Base-by-base conservation (phyloP, 495 filamentous ascomycete genomes). In the Penicillium crystallinum region DNA sequence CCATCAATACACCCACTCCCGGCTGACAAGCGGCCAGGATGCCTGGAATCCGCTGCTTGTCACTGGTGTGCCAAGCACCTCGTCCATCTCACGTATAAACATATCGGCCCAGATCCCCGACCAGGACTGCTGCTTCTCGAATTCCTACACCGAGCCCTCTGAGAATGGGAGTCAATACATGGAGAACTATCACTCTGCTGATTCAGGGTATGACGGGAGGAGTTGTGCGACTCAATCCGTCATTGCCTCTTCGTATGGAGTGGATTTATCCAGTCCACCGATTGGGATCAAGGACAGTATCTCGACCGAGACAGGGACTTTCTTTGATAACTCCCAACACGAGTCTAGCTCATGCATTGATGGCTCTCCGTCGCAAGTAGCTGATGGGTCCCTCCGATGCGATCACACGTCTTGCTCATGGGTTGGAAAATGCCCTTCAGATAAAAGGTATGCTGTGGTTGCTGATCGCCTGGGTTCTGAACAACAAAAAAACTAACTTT, bases 201-300 rank as follows among this genome's bases (percentile, higher is more conserved):
- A 89, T 58, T 88, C 86, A 6, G 85, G 80, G 12, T 88, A 88
- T 61, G 80, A 73, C 9, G 85, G 78, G 47, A 63, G 58, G 4
- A 77, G 66, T 38, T 61, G 68, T 43, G 70, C 73, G 0, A 75
- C 77, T 10, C 70, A 66, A 8, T 85, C 82, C 0, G 68, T 78
- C 7, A 56, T 63, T 18, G 55, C 61, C 3, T 61, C 64, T 3
- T 63, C 65, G 0, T 66, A 67, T 52, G 60, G 64, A 2, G 34
- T 66, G 6, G 68, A 70, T 22, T 60, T 57, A 14, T 68, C 61
- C 31, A 74, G 69, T 49, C 68, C 71, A 4, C 54, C 50, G 21
- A 36, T 63, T 2, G 59, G 45, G 15, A 39, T 56, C 1, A 59
- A 62, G 18, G 69, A 72, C 6, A 60, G 59, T 25, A 60, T 55